These are phyloP conservation scores for Pseudonitzschia multistriata DNA, from an alignment of 108 stramenopile genomes.

Conservation along the genomic window DNA sequence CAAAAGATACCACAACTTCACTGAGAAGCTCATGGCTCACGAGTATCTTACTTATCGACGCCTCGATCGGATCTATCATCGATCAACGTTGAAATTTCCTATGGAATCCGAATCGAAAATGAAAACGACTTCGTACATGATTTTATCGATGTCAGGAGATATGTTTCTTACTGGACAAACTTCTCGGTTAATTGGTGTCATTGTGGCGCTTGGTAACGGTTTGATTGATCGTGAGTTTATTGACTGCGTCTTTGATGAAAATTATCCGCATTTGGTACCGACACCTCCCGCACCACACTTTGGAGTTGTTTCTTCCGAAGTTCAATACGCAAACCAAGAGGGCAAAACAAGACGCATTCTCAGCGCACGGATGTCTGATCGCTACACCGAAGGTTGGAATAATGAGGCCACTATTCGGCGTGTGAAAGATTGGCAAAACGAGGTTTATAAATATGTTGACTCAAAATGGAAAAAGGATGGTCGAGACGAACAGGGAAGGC, in stretches of 20 bases:
- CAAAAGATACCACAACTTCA: constrained; percentile 79
- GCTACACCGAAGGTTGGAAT: constrained; percentile 64
- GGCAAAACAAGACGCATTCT: constrained; percentile 62
- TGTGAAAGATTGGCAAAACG: constrained; percentile 58
- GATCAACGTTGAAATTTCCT: constrained; percentile 55
- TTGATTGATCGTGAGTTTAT: constrained; percentile 64
- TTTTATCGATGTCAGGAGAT: constrained; percentile 72
- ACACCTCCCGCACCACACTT: constrained; percentile 59
- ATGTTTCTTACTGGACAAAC: constrained; percentile 70
- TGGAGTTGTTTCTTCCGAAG: constrained; percentile 60
- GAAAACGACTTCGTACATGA: constrained; percentile 43
- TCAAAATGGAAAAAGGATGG: constrained; percentile 53
- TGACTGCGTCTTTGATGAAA: constrained; percentile 81
- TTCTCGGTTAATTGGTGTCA: constrained; percentile 57
- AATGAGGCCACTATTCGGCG: constrained; percentile 34
- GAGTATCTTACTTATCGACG: constrained; percentile 68
- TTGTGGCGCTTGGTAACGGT: constrained; percentile 65
- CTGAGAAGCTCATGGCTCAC: constrained; percentile 58
- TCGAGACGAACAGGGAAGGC: constrained; percentile 40
- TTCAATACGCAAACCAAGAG: constrained; percentile 63
- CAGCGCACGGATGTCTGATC: constrained; percentile 48
- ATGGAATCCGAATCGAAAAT: neutral
- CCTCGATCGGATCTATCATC: constrained; percentile 73
- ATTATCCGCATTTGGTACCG: constrained; percentile 68
- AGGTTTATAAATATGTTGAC: constrained; percentile 45